phyloP scores from a whole-genome alignment of 371 early-diverging fungal species.

The Rhizopus sp. region DNA sequence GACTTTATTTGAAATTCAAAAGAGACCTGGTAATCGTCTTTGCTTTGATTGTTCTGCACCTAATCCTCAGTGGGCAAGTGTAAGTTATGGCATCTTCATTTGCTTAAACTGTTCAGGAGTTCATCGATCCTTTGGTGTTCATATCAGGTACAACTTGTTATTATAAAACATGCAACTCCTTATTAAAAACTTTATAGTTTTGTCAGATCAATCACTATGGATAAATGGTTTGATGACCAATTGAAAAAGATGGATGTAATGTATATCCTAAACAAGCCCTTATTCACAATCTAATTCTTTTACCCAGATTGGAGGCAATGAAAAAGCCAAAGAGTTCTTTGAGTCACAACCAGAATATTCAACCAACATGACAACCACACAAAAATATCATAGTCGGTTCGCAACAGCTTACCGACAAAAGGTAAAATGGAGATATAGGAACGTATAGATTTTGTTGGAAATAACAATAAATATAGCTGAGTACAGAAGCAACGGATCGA shows the following conservation, averaged over 20 bases:
- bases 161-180: background rate
- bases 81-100: slow-evolving; percentile 95
- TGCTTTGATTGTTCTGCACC: slow-evolving; percentile 87
- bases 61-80: slow-evolving; percentile 94
- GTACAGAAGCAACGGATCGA: slow-evolving; percentile 77
- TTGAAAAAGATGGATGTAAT: slow-evolving; percentile 86
- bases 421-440: slow-evolving; percentile 35
- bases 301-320: slow-evolving; percentile 89
- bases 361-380: slow-evolving; percentile 75
- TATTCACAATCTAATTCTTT: background rate
- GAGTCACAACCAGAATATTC: slow-evolving; percentile 82
- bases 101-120: slow-evolving; percentile 96
- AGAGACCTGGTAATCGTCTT: slow-evolving; percentile 69
- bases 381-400: slow-evolving; percentile 86
- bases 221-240: slow-evolving; percentile 97
- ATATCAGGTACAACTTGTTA: slow-evolving; percentile 64
- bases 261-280: background rate
- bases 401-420: slow-evolving; percentile 91
- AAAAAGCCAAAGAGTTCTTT: slow-evolving; percentile 86
- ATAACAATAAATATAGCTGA: slow-evolving; percentile 39
- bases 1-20: slow-evolving; percentile 70
- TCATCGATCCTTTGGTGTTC: slow-evolving; percentile 94
- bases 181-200: slow-evolving; percentile 56
- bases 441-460: background rate
- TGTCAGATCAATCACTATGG: slow-evolving; percentile 98